Evolutionary conservation across 2,329 filamentous ascomycete genomes (phyloP), one percentile per base, ranked within the genome.

Genomic region (Metarhizium anisopliae): DNA sequence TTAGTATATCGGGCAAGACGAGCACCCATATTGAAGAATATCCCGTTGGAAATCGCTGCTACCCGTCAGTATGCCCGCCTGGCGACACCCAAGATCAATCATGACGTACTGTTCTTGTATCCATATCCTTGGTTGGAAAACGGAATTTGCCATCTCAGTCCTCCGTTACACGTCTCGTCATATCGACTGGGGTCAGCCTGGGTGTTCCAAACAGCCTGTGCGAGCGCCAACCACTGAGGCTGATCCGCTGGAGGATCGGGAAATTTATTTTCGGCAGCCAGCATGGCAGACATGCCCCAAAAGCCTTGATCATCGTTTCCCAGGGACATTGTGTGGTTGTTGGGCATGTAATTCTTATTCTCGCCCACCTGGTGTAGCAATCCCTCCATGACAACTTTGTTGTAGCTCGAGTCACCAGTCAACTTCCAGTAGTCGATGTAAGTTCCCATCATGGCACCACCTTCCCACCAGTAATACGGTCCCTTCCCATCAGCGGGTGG

Each of bases 71-170:
- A 47, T 54, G 1, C 43, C 3, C n/a, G 35, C 14, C 40, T 16
- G 18, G 11, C 13, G 11, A 18, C 47, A 29, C 30, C 4, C 8
- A 16, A 6, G 2, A 8, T 14, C 2, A 14, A 6, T 32, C 5
- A 35, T 32, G n/a, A 67, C 71, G 36, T 67, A 77, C 75, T 78
- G 65, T 85, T 85, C 69, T 85, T 94, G 76, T 92, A 91, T 64
- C 85, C 79, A 68, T 89, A 94, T 29, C 89, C 89, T 35, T 76
- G 78, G 65, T 92, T 90, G 61, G 86, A 85, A 1, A 81, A 74
- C 56, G 84, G 89, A 58, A 93, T 87, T 73, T 94, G 89, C 87
- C 87, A 90, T 63, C 87, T 77, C 62, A 92, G 66, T 10, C 88
- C 89, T 60, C 88, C 88, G 25, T 77, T 75, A 63, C 89, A 92